Evolutionary conservation across 768 basidiomycete species (phyloP).

Genomic region (Phaffia australis): DNA sequence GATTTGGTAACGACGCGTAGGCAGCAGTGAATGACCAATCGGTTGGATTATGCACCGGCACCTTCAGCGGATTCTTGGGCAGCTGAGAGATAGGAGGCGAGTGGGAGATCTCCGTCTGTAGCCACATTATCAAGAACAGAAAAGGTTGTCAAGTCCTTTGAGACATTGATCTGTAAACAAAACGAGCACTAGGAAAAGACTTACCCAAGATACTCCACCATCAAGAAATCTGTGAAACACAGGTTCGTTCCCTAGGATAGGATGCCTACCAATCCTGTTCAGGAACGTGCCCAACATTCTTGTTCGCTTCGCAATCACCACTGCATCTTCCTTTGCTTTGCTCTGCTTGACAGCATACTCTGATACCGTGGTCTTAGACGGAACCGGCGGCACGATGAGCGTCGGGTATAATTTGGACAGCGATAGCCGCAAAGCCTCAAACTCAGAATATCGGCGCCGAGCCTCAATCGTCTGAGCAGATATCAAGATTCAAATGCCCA

Average conservation of each 20-base stretch:
- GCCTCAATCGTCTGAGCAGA: conserved; percentile 59
- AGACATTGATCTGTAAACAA: not conserved
- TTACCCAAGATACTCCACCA: conserved; percentile 81
- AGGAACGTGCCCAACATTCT: conserved; percentile 93
- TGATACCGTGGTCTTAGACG: conserved; percentile 85
- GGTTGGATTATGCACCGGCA: conserved; percentile 88
- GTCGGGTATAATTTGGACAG: conserved; percentile 87
- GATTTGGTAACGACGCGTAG: conserved; percentile 77
- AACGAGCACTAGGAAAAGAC: conserved; percentile 19
- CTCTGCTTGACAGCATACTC: conserved; percentile 96
- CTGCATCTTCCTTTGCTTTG: conserved; percentile 90
- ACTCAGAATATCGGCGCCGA: conserved; percentile 89
- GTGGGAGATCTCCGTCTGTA: conserved; percentile 77
- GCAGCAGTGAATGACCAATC: conserved; percentile 60
- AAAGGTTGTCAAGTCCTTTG: no score
- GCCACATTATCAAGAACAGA: not conserved
- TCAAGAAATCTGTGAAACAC: conserved; percentile 93
- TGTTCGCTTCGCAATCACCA: conserved; percentile 81
- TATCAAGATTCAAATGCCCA: not conserved
- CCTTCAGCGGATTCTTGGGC: conserved; percentile 91
- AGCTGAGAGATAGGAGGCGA: conserved; percentile 81
- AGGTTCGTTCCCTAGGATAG: conserved; percentile 90
- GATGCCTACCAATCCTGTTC: conserved; percentile 76
- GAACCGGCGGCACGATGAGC: conserved; percentile 92
- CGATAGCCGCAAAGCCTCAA: conserved; percentile 77